Conservation (phyloP, 352 stramenopile genomes). For the Pythium rishiriense region DNA sequence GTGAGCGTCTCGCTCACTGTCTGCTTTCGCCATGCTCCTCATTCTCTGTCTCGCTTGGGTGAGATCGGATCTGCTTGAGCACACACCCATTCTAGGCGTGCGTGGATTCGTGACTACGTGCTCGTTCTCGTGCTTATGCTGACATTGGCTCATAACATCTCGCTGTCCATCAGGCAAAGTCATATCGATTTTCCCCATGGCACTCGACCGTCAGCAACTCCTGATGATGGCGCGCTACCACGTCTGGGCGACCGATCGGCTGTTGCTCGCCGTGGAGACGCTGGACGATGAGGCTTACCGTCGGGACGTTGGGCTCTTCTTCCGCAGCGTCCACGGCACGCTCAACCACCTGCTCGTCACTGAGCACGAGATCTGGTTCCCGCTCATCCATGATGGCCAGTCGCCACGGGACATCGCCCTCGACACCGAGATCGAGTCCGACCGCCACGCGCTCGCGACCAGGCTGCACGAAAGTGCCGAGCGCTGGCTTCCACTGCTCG, state of each 20-base stretch:
- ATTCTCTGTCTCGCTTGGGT: too few relatives aligned
- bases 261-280: slow-evolving; percentile 18
- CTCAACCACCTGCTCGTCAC: slow-evolving; percentile 26
- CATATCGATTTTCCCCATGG: too few relatives aligned
- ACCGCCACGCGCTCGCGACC: slow-evolving; percentile 15
- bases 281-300: slow-evolving; percentile 23
- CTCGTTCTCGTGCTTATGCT: too few relatives aligned
- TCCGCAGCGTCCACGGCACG: slow-evolving; percentile 28
- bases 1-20: too few relatives aligned
- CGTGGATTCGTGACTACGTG: too few relatives aligned
- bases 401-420: slow-evolving; percentile 14
- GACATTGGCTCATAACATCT: too few relatives aligned
- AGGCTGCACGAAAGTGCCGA: slow-evolving; percentile 8
- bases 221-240: slow-evolving; percentile 27
- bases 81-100: too few relatives aligned
- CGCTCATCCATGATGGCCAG: slow-evolving; percentile 23
- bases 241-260: slow-evolving; percentile 13
- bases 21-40: too few relatives aligned
- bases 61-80: too few relatives aligned
- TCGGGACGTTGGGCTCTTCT: slow-evolving; percentile 30
- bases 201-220: slow-evolving; percentile 26
- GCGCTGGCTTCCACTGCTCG: slow-evolving; percentile 26
- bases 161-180: too few relatives aligned
- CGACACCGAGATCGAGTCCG: neutral
- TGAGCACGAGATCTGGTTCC: slow-evolving; percentile 27